A percentile compares a stretch with the other conserved stretches of the same genome.
Evolutionary conservation across 2,329 filamentous ascomycete genomes (phyloP).

Genomic region (Pseudocercospora vitis): DNA sequence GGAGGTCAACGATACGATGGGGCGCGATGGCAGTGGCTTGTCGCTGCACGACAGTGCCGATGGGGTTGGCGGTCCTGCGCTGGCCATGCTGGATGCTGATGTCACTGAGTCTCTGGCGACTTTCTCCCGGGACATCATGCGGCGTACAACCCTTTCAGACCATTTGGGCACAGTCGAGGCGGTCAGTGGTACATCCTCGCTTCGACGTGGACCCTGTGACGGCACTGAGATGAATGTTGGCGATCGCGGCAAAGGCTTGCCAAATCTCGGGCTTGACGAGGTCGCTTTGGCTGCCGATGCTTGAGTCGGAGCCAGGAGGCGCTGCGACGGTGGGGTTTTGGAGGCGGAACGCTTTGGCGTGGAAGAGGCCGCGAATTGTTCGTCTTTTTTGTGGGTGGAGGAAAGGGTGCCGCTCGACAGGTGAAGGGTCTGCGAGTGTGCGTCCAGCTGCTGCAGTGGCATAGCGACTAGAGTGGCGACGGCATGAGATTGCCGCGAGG

Average conservation of each 20-base stretch:
- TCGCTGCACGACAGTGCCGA: constrained; percentile 20
- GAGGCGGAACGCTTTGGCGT: neutral
- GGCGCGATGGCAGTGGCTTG: constrained; percentile 45
- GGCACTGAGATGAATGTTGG: constrained; percentile 1
- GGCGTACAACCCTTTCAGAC: constrained; percentile 7
- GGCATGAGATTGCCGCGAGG: neutral
- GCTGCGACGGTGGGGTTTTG: constrained; percentile 1
- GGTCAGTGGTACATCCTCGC: neutral
- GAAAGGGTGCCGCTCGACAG: neutral
- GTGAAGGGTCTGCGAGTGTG: neutral
- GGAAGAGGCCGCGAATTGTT: neutral
- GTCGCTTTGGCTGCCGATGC: constrained; percentile 30
- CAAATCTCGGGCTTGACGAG: constrained; percentile 8
- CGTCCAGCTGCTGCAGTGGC: neutral
- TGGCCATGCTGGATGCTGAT: constrained; percentile 5
- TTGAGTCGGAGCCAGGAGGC: constrained; percentile 28
- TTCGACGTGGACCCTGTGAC: constrained; percentile 2
- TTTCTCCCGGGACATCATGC: constrained; percentile 1
- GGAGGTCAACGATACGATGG: constrained; percentile 37
- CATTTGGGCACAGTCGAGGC: neutral
- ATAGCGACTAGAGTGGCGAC: neutral
- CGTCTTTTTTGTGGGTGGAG: neutral
- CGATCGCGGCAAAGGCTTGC: neutral
- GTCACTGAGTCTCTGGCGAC: neutral
- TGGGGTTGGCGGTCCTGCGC: constrained; percentile 37